Conservation (phyloP, 1,284 basidiomycete genomes). For the Tilletia setariae region DNA sequence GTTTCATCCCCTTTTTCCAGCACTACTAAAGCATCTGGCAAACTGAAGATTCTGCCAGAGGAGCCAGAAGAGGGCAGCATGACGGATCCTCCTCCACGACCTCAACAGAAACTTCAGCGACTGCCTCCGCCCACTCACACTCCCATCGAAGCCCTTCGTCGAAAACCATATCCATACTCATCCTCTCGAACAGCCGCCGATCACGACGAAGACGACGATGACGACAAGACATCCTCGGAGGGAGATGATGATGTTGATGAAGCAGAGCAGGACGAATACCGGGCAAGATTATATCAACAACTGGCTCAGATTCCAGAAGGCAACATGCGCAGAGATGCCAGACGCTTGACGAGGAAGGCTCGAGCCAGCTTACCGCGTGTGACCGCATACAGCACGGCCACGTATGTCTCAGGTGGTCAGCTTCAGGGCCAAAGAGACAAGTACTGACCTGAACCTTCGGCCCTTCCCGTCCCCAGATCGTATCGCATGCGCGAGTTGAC, state of each 20-base stretch:
- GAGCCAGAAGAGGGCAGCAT: conserved; percentile 66
- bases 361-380: conserved; percentile 89
- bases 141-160: conserved; percentile 13
- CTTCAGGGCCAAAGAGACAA: too few relatives aligned
- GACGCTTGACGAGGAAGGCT: conserved; percentile 84
- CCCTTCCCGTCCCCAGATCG: conserved; percentile 64
- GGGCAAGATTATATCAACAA: conserved; percentile 37
- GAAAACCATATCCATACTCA: conserved; percentile 12
- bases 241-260: conserved; percentile 15
- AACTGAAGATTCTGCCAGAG: conserved; percentile 89
- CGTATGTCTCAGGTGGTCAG: conserved; percentile 62
- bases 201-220: background rate
- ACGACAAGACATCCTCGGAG: conserved; percentile 4
- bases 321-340: conserved; percentile 83
- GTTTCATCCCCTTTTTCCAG: conserved; percentile 29
- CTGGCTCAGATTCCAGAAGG: conserved; percentile 74
- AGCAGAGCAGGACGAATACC: conserved; percentile 32
- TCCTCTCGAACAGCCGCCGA: background rate
- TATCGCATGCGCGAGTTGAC: conserved; percentile 82
- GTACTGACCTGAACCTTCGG: too few relatives aligned
- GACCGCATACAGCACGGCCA: conserved; percentile 90
- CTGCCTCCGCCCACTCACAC: conserved; percentile 54
- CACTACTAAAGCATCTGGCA: conserved; percentile 79
- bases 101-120: conserved; percentile 33
- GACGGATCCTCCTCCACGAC: conserved; percentile 26